phyloP scores from a whole-genome alignment of 1,139 yeast genomes.

The Sugiyamaella castrensis region DNA sequence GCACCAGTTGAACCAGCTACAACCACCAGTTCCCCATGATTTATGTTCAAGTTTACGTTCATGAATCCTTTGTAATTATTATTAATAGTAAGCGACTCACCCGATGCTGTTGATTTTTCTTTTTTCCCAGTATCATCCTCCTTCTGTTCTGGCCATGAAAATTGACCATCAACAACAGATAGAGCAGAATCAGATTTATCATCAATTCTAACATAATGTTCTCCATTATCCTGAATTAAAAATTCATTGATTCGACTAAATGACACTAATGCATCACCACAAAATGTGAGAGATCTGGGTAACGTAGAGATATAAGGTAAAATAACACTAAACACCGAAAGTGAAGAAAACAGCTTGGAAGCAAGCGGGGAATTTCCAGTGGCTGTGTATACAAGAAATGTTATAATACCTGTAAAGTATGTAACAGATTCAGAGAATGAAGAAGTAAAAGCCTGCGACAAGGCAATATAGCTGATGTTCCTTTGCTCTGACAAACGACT shows the following conservation, averaged over 20 bases:
- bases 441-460: conserved; percentile 49
- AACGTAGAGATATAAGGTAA: conserved; percentile 62
- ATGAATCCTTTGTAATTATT: conserved; percentile 42
- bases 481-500: conserved; percentile 47
- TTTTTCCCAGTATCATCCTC: neutral
- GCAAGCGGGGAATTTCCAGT: conserved; percentile 49
- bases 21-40: conserved; percentile 56
- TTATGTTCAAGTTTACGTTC: conserved; percentile 43
- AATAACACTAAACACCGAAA: conserved; percentile 65
- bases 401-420: conserved; percentile 58
- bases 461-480: conserved; percentile 29
- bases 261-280: conserved; percentile 63
- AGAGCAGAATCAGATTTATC: conserved; percentile 24
- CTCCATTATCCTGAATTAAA: conserved; percentile 37
- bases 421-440: conserved; percentile 58
- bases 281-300: conserved; percentile 54
- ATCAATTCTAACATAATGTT: conserved; percentile 45
- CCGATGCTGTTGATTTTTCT: neutral
- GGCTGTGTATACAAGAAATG: conserved; percentile 66
- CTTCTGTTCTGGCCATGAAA: conserved; percentile 10
- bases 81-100: conserved; percentile 21
- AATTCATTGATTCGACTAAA: conserved; percentile 53
- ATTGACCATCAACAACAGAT: neutral
- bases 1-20: conserved; percentile 64
- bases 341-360: conserved; percentile 67